Percentiles rank a stretch among this genome's conserved stretches.
phyloP scores from a whole-genome alignment of 768 basidiomycete species.

The Paxillus involutus region DNA sequence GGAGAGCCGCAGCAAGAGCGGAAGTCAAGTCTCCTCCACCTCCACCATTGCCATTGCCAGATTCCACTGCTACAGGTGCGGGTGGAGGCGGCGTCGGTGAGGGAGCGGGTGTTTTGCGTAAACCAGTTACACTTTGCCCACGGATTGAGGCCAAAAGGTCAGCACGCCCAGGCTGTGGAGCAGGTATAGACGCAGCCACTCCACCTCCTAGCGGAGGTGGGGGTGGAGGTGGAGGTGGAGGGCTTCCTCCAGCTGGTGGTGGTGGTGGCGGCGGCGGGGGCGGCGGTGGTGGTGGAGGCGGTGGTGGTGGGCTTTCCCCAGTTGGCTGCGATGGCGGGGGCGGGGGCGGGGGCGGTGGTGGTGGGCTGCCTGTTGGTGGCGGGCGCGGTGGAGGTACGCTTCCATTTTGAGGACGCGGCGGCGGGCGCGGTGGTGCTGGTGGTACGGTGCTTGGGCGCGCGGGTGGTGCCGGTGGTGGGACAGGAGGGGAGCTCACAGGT shows the following conservation, averaged over 20 bases:
- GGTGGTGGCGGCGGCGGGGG: slow-evolving; percentile 34
- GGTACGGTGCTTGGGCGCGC: slow-evolving; percentile 25
- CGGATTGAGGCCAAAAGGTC: slow-evolving; percentile 80
- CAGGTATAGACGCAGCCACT: slow-evolving; percentile 27
- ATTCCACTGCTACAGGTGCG: slow-evolving; percentile 28
- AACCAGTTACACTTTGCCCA: slow-evolving; percentile 70
- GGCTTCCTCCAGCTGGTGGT: slow-evolving; percentile 32
- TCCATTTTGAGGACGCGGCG: slow-evolving; percentile 24
- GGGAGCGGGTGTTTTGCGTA: slow-evolving; percentile 52
- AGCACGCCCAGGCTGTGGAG: slow-evolving; percentile 58
- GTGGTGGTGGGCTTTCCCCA: slow-evolving; percentile 19
- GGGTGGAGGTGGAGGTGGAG: slow-evolving; percentile 34
- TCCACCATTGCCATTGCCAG: slow-evolving; percentile 31
- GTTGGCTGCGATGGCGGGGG: slow-evolving; percentile 37
- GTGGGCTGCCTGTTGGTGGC: neutral
- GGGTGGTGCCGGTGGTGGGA: slow-evolving; percentile 31
- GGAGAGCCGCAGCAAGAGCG: slow-evolving; percentile 80
- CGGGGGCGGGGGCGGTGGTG: slow-evolving; percentile 34
- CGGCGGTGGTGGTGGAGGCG: slow-evolving; percentile 30
- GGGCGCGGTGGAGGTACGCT: neutral
- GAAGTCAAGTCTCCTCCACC: slow-evolving; percentile 77
- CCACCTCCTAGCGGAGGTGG: slow-evolving; percentile 38
- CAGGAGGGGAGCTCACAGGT: slow-evolving; percentile 29
- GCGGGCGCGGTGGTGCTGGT: slow-evolving; percentile 41
- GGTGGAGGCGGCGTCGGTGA: slow-evolving; percentile 36